Base-by-base conservation (phyloP, 441 rosid species). In the Capsella rubella region DNA sequence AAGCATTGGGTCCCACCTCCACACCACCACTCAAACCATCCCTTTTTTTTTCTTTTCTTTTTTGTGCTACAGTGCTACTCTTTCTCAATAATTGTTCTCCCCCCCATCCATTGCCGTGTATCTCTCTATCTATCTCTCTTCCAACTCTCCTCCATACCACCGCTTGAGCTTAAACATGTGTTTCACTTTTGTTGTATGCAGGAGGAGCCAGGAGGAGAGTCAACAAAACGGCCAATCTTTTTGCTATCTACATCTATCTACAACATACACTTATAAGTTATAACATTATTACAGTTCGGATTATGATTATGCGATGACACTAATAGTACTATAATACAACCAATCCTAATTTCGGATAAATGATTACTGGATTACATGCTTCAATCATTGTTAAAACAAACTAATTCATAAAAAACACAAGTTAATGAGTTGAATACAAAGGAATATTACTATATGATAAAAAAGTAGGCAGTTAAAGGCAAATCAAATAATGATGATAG, bases 61-160 rank as follows among this genome's bases (percentile, higher is more conserved):
- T 1, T n/a, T n/a, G n/a, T n/a, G n/a, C n/a, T n/a, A n/a, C n/a
- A n/a, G 25, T 1, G 21, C 21, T 18, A 18, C 21, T 18, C 21
- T 18, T 18, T n/a, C 60, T 56, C 79, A 76, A 76, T 76, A 9
- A 76, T 76, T 74, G 72, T 58, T 21, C 25, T 21, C 61, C 10
- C 67, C 64, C 11, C 25, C 25, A 21, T 21, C 25, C 9, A 10
- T 57, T 29, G 16, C 35, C 40, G 35, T 21, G 25, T 21, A 21
- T 21, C 25, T 21, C 25, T 21, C 25, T 21, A 21, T 21, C 25
- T 21, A 21, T 21, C 25, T 21, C 25, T 21, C 25, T 21, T 21
- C 25, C 25, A 21, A 21, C 25, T 21, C 25, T 21, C 21, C 21
- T 18, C 25, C 25, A 21, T 21, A 1, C 25, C 25, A 21, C 25